Conservation (phyloP, 2,329 filamentous ascomycete genomes). For the Aspergillus fijiensis region DNA sequence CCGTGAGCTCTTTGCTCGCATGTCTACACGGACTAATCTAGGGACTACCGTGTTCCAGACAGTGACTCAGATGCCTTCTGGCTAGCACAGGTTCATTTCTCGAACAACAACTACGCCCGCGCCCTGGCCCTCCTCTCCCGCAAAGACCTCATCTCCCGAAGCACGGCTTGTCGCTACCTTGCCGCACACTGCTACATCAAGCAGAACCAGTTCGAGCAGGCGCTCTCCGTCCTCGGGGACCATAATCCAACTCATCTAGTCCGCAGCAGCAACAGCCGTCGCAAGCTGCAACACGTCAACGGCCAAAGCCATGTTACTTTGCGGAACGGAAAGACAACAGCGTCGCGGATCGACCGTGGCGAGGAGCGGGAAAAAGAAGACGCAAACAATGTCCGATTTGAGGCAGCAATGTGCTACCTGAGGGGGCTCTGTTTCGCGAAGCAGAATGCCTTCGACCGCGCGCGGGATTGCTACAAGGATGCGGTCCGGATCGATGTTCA, state of each 20-base stretch:
- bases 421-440: conserved; percentile 93
- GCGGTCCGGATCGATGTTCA: conserved; percentile 95
- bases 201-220: conserved; percentile 85
- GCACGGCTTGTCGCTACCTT: conserved; percentile 85
- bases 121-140: conserved; percentile 82
- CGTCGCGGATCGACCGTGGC: conserved; percentile 55
- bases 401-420: conserved; percentile 96
- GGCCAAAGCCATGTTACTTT: conserved; percentile 53
- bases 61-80: conserved; percentile 94
- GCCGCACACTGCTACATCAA: conserved; percentile 93
- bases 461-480: conserved; percentile 98
- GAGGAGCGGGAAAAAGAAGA: conserved; percentile 68
- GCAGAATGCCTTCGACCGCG: conserved; percentile 93
- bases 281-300: conserved; percentile 70
- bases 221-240: conserved; percentile 80
- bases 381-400: conserved; percentile 74
- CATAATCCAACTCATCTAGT: conserved; percentile 91
- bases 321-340: conserved; percentile 47
- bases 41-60: conserved; percentile 53
- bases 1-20: not conserved
- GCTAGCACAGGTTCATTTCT: conserved; percentile 97
- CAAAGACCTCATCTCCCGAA: conserved; percentile 73
- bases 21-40: conserved; percentile 2
- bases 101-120: conserved; percentile 89
- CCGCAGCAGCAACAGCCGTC: conserved; percentile 63